Conservation (phyloP, 2,329 filamentous ascomycete species). For the Samsoniella hepiali region DNA sequence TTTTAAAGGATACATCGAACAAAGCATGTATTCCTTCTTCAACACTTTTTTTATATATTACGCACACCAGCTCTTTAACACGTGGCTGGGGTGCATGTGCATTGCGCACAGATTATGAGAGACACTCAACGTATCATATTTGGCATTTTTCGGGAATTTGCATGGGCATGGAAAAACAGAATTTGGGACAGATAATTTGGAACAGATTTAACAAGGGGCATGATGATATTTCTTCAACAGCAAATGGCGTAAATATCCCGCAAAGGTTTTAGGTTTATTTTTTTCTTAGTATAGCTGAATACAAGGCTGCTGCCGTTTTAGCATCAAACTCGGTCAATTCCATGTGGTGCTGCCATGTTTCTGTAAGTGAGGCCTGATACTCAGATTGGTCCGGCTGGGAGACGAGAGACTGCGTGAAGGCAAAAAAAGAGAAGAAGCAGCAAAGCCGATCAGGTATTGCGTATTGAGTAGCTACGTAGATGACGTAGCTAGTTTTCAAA, state of each 20-base stretch:
- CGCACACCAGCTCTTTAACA: not conserved
- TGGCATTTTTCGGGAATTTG: constrained; percentile 6
- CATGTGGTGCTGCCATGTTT: too few relatives aligned
- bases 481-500: too few relatives aligned
- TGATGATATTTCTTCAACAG: constrained; percentile 16
- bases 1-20: not conserved
- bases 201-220: not conserved
- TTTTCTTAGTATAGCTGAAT: not conserved
- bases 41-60: not conserved
- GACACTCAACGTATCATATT: constrained; percentile 10
- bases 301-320: not conserved
- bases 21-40: not conserved
- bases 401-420: too few relatives aligned
- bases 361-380: too few relatives aligned
- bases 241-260: constrained; percentile 16
- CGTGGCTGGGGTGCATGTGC: constrained; percentile 1
- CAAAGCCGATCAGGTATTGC: too few relatives aligned
- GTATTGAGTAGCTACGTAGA: too few relatives aligned
- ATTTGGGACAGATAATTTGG: not conserved
- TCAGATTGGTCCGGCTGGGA: too few relatives aligned
- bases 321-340: too few relatives aligned
- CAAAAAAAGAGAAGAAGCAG: too few relatives aligned
- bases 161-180: not conserved
- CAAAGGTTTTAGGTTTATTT: constrained; percentile 2
- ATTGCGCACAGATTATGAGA: not conserved